Percentiles rank a stretch among this genome's conserved stretches.
Conservation (phyloP, 805 yeast genomes). For the Cyberlindnera bimundalis region DNA sequence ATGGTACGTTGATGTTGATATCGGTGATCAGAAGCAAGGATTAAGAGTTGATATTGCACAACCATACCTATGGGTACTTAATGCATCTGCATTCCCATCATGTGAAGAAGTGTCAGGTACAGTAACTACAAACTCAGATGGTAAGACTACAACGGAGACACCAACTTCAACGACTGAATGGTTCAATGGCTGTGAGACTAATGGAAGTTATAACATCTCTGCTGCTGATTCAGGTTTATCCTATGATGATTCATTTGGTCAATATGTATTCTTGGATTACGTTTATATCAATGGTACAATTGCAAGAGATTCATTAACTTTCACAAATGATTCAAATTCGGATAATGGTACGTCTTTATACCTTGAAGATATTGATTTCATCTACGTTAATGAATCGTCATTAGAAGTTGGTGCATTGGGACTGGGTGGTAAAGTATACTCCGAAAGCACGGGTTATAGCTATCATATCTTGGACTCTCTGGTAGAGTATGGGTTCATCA, state of each 20-base stretch:
- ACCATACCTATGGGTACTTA: slow-evolving; percentile 36
- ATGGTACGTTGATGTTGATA: slow-evolving; percentile 31
- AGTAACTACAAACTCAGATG: no score
- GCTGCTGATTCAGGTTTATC: slow-evolving; percentile 8
- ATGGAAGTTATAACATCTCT: slow-evolving; percentile 15
- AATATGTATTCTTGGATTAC: slow-evolving; percentile 16
- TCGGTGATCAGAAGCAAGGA: slow-evolving; percentile 32
- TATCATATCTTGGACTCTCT: slow-evolving; percentile 33
- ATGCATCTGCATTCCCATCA: slow-evolving; percentile 14
- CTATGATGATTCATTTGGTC: neutral
- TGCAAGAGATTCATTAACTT: slow-evolving; percentile 11
- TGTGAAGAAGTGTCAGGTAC: slow-evolving; percentile 10
- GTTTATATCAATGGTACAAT: slow-evolving; percentile 20
- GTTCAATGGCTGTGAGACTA: slow-evolving; percentile 10
- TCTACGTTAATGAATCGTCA: slow-evolving; percentile 36
- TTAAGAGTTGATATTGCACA: slow-evolving; percentile 37
- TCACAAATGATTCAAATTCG: neutral
- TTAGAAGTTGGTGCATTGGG: slow-evolving; percentile 45
- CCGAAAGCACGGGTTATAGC: neutral
- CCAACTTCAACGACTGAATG: neutral
- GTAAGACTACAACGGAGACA: neutral
- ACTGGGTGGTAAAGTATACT: slow-evolving; percentile 32
- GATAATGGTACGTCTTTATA: slow-evolving; percentile 5
- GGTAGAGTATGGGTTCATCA: slow-evolving; percentile 29
- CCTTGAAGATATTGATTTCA: slow-evolving; percentile 32